Base-by-base conservation (phyloP, 2,329 filamentous ascomycete species). In the Epicoccum sorghinum region DNA sequence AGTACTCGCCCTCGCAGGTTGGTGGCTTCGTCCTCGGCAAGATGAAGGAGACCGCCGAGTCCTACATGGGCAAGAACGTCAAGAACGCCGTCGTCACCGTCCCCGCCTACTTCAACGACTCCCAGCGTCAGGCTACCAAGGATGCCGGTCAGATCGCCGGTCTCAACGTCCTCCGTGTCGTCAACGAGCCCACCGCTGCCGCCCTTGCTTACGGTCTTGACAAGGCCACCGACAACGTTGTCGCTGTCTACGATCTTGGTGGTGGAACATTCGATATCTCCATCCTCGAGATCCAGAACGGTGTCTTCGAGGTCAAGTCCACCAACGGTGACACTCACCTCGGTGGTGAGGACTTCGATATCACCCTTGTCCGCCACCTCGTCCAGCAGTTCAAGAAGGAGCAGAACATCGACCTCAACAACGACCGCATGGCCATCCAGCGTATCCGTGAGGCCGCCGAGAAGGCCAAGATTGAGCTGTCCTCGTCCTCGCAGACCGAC, bases 211-310 rank as follows among this genome's bases (percentile, higher is more conserved):
- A 98, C 75, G 93, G 93, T 81, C 86, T 97, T 46, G 93, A 97
- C 82, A 97, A 96, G 86, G 90, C 95, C 78, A 85, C 87, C 61
- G 92, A 97, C 81, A 86, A 89, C 64, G 81, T 96, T 58, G 89
- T 97, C 71, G 92, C 93, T 68, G 93, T 98, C 77, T 98, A 96
- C 83, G 93, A 98, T 89, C 86, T 98, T 71, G 93, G 93, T 82
- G 93, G 93, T 86, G 93, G 93, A 86, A 98, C 93, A 68, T 98
- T 98, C 80, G 93, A 98, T 91, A 96, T 98, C 79, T 97, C 93
- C 61, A 88, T 97, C 60, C 89, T 98, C 13, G 92, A 96, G 81
- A 97, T 98, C 75, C 92, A 96, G 82, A 92, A 92, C 79, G 93
- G 93, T 78, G 93, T 98, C 52, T 98, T 98, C 78, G 93, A 97